Evolutionary conservation across 2,329 filamentous ascomycete species (phyloP), one percentile per base, ranked within the genome.

Genomic region (Xylariaceae sp.): DNA sequence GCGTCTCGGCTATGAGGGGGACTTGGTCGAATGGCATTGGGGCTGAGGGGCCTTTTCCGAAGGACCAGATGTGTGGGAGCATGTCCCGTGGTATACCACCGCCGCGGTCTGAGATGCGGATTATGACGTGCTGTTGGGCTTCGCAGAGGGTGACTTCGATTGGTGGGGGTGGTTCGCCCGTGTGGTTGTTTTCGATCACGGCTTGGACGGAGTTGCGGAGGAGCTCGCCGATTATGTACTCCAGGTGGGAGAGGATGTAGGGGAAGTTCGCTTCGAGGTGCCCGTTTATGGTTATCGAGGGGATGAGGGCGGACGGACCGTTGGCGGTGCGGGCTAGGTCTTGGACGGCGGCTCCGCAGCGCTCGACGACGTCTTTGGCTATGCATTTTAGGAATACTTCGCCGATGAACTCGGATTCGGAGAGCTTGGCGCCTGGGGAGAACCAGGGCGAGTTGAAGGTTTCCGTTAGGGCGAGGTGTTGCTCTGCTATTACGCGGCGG

Each of bases 71-170:
- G 67, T 95, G 88, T 0, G 93, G 92, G 18, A 97, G 75, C 53
- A 93, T 83, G 41, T 94, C 89, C 45, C 86, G 83, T 1, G 91
- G 87, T 48, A 99, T 90, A 34, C 95, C 94, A 56, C 95, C 94
- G 45, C 93, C 94, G 68, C 91, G 91, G 67, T 99, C 95, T 0
- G 92, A 97, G 41, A 99, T 90, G 40, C 94, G 85, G 70, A 99
- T 92, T 58, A 97, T 97, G 64, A 97, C 90, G 73, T 97, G 91
- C 68, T 97, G 90, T 33, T 88, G 84, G 3, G 92, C 89, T 73
- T 97, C 93, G 72, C 93, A 97, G 58, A 99, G 88, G 50, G 96
- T 87, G 18, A 99, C 89, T 65, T 97, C 89, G 60, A 99, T 94
- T 1, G 93, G 90, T 0, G 90, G 90, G 1, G 89, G 87, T 14